Conservation (phyloP, 1,284 basidiomycete species). For the Heterobasidion parviporum region DNA sequence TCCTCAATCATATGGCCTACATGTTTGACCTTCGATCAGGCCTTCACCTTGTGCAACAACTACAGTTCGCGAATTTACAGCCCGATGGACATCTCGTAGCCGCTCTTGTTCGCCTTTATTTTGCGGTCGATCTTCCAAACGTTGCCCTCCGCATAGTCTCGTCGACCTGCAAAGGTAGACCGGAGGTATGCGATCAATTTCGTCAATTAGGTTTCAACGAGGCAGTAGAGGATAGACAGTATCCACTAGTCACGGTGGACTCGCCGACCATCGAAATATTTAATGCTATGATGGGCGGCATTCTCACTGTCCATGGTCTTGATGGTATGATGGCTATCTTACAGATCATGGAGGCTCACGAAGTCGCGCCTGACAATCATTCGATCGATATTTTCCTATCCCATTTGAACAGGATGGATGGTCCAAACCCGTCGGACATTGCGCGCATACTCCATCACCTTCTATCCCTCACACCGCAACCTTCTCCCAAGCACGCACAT, state of each 20-base stretch:
- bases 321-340: constrained; percentile 34
- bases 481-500: constrained; percentile 32
- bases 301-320: constrained; percentile 40
- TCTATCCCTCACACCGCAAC: constrained; percentile 26
- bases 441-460: constrained; percentile 37
- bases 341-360: constrained; percentile 41
- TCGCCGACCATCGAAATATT: constrained; percentile 41
- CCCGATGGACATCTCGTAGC: constrained; percentile 39
- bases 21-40: constrained; percentile 37
- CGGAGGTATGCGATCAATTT: background rate
- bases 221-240: background rate
- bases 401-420: constrained; percentile 35
- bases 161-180: constrained; percentile 30
- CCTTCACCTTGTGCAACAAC: constrained; percentile 36
- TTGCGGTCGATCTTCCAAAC: constrained; percentile 33
- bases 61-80: constrained; percentile 33
- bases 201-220: background rate
- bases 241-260: background rate
- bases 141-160: constrained; percentile 43
- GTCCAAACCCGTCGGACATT: constrained; percentile 34
- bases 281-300: constrained; percentile 48
- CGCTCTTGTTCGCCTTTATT: constrained; percentile 49
- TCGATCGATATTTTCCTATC: constrained; percentile 48
- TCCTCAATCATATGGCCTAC: constrained; percentile 50
- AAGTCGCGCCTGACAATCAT: constrained; percentile 38